Conservation (phyloP, 2,329 filamentous ascomycete genomes). For the Pseudogymnoascus sp. region DNA sequence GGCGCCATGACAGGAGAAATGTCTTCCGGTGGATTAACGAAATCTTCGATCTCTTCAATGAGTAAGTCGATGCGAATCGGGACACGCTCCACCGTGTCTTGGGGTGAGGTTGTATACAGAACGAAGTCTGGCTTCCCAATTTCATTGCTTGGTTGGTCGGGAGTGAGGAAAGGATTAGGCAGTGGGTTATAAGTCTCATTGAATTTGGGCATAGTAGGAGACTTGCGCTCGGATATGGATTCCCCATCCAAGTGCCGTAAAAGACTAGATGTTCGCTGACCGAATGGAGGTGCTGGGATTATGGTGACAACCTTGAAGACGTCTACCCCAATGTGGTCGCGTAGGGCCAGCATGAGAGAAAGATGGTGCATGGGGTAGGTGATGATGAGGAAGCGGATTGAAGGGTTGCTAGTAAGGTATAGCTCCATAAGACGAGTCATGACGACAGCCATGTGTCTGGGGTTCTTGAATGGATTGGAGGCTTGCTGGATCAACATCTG, state of each 20-base stretch:
- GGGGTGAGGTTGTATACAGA: not conserved
- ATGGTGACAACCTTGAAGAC: slow-evolving; percentile 52
- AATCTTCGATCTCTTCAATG: not conserved
- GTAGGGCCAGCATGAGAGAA: slow-evolving; percentile 47
- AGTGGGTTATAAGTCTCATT: not conserved
- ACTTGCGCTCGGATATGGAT: slow-evolving; percentile 25
- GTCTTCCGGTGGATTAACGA: not conserved
- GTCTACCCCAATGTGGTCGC: slow-evolving; percentile 47
- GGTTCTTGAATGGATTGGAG: slow-evolving; percentile 47
- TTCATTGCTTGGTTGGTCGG: not conserved
- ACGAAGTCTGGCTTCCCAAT: not conserved
- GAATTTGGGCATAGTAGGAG: slow-evolving; percentile 21
- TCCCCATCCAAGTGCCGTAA: not conserved
- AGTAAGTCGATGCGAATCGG: not conserved
- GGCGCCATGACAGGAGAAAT: not conserved
- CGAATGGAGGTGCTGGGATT: slow-evolving; percentile 24
- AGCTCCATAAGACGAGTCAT: slow-evolving; percentile 53
- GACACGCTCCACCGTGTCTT: not conserved
- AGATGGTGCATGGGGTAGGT: slow-evolving; percentile 52
- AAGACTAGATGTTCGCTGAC: not conserved
- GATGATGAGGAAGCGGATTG: slow-evolving; percentile 48
- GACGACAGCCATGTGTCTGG: slow-evolving; percentile 46
- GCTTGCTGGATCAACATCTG: slow-evolving; percentile 43
- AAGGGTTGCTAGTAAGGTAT: slow-evolving; percentile 45
- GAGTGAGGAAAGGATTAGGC: not conserved